phyloP scores from a whole-genome alignment of 345 rosid genomes.

The Xanthoceras sorbifolium region DNA sequence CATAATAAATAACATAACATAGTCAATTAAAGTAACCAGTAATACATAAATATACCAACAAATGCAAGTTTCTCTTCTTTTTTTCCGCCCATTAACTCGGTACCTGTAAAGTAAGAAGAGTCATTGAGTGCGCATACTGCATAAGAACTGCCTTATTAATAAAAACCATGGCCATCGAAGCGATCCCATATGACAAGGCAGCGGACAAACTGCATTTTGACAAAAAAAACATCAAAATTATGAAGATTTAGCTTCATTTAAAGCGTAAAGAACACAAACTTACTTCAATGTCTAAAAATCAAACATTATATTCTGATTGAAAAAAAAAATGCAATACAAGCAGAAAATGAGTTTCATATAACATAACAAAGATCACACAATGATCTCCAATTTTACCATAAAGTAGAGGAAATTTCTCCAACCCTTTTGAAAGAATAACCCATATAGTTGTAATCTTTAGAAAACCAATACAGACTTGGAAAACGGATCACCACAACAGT shows the following conservation, averaged over 20 bases:
- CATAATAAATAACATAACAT: constrained; percentile 6
- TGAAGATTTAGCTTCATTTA: neutral
- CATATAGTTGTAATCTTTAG: neutral
- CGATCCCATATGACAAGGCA: constrained; percentile 85
- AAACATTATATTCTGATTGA: neutral
- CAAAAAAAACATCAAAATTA: no score
- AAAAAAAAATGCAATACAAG: neutral
- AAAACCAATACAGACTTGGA: neutral
- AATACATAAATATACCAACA: neutral
- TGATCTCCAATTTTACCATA: neutral
- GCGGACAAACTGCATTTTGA: constrained; percentile 58
- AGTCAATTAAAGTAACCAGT: neutral
- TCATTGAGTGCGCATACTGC: constrained; percentile 87
- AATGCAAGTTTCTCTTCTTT: neutral
- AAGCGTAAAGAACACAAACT: neutral
- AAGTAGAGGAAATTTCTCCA: constrained; percentile 2
- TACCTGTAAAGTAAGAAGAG: constrained; percentile 90
- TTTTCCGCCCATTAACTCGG: neutral
- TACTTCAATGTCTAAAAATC: neutral
- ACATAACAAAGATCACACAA: neutral
- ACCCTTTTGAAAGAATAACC: constrained; percentile 11
- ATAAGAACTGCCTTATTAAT: constrained; percentile 90
- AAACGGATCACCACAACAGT: neutral
- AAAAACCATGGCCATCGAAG: constrained; percentile 99
- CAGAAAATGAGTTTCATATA: neutral